phyloP scores from a whole-genome alignment of 345 rosid genomes.

The Gossypium stocksii region DNA sequence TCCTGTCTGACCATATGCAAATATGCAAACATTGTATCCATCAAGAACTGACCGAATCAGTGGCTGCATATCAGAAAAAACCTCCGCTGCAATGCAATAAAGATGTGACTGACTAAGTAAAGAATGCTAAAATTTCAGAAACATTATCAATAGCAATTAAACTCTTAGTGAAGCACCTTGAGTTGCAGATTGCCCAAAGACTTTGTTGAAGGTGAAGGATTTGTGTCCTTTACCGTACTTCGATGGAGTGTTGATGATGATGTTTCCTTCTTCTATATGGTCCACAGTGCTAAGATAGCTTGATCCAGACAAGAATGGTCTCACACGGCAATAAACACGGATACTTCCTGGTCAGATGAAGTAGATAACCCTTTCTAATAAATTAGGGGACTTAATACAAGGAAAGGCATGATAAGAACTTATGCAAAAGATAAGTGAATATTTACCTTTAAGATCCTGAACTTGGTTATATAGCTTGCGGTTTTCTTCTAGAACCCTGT shows the following conservation, averaged over 20 bases:
- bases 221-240: slow-evolving; percentile 70
- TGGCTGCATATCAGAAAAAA: slow-evolving; percentile 95
- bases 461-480: slow-evolving; percentile 93
- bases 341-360: slow-evolving; percentile 58
- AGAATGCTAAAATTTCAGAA: not conserved
- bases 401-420: slow-evolving; percentile 8
- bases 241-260: slow-evolving; percentile 62
- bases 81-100: slow-evolving; percentile 65
- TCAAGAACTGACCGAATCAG: slow-evolving; percentile 91
- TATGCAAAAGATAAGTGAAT: not conserved
- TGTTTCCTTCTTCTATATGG: slow-evolving; percentile 66
- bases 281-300: slow-evolving; percentile 57
- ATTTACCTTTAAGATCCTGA: slow-evolving; percentile 90
- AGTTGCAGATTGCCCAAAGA: slow-evolving; percentile 79
- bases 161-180: slow-evolving; percentile 52
- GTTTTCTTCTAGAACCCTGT: slow-evolving; percentile 87
- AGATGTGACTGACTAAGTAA: slow-evolving; percentile 5
- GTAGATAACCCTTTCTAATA: slow-evolving; percentile 7
- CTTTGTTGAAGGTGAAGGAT: slow-evolving; percentile 87
- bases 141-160: not conserved
- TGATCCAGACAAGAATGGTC: slow-evolving; percentile 80
- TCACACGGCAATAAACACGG: slow-evolving; percentile 90
- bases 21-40: slow-evolving; percentile 96
- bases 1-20: slow-evolving; percentile 98
- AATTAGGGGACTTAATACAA: slow-evolving; percentile 8